Evolutionary conservation across 2,329 filamentous ascomycete species (phyloP).

Genomic region (Trichoderma hamatum): DNA sequence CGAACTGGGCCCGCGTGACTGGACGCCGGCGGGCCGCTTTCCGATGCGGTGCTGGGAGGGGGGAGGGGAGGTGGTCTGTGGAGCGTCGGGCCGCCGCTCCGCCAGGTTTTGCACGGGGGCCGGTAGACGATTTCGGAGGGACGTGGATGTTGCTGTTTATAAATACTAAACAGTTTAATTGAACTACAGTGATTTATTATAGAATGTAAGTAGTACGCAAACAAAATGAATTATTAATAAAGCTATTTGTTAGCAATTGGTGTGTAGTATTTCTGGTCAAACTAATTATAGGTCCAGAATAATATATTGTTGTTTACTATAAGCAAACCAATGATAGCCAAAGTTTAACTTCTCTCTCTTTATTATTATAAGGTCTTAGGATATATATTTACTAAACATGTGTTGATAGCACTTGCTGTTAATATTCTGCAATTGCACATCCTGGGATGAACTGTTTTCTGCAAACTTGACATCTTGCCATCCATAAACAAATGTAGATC

Average conservation of each 20-base stretch:
- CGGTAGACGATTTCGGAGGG: too few relatives aligned
- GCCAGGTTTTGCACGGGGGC: neutral
- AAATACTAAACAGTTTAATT: neutral
- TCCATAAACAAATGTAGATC: neutral
- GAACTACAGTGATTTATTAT: neutral
- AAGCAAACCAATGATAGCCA: neutral
- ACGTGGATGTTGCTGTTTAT: neutral
- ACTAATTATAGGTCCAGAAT: neutral
- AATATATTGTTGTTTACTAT: neutral
- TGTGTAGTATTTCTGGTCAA: neutral
- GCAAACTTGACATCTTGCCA: neutral
- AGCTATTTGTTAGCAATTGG: neutral
- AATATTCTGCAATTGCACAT: neutral
- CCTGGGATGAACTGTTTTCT: neutral
- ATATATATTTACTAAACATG: neutral
- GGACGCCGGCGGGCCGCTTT: neutral
- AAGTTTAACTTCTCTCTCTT: neutral
- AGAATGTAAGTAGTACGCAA: neutral
- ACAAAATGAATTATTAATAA: neutral
- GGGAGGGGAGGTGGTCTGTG: neutral
- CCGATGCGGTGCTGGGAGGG: neutral
- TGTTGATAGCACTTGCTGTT: neutral
- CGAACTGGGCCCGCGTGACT: neutral
- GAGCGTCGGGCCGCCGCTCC: slow-evolving; percentile 13
- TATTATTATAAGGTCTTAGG: neutral